phyloP scores from a whole-genome alignment of 805 yeast genomes.

The Zygoascus tannicola region DNA sequence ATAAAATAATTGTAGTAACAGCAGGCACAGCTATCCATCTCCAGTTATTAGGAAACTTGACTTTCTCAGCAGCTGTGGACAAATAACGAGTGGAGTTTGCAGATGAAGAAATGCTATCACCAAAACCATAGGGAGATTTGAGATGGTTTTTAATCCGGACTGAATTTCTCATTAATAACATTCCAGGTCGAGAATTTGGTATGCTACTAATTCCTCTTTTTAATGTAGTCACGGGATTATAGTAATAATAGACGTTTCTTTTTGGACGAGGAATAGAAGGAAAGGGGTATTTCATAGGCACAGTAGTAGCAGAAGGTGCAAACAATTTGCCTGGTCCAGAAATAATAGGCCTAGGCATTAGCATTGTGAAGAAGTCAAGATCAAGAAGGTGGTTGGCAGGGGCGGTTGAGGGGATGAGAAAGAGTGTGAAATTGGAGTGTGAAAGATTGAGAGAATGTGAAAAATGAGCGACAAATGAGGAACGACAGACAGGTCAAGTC shows the following conservation, averaged over 20 bases:
- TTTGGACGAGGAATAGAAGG: slow-evolving; percentile 21
- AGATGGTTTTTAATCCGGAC: not conserved
- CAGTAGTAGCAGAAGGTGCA: not conserved
- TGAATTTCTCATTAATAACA: slow-evolving; percentile 3
- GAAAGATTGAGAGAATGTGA: too few species aligned
- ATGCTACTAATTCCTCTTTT: slow-evolving; percentile 17
- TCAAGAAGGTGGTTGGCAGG: too few species aligned
- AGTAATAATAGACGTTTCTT: slow-evolving; percentile 14
- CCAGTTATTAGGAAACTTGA: slow-evolving; percentile 6
- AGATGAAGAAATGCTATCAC: not conserved
- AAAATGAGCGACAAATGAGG: too few species aligned
- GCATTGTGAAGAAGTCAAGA: too few species aligned
- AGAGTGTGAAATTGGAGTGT: too few species aligned
- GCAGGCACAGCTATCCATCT: slow-evolving; percentile 23
- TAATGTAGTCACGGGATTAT: slow-evolving; percentile 18
- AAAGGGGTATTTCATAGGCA: slow-evolving; percentile 12
- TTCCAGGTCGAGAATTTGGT: slow-evolving; percentile 11
- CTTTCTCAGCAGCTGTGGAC: slow-evolving; percentile 3
- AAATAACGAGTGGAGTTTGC: not conserved
- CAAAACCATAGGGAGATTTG: not conserved
- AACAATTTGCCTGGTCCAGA: not conserved
- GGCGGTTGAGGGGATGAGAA: too few species aligned
- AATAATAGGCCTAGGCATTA: too few species aligned
- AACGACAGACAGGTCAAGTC: too few species aligned
- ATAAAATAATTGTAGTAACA: slow-evolving; percentile 17